These are phyloP conservation scores for Trypanosoma caninum DNA, from an alignment of 208 protist genomes.

Conservation along the genomic window DNA sequence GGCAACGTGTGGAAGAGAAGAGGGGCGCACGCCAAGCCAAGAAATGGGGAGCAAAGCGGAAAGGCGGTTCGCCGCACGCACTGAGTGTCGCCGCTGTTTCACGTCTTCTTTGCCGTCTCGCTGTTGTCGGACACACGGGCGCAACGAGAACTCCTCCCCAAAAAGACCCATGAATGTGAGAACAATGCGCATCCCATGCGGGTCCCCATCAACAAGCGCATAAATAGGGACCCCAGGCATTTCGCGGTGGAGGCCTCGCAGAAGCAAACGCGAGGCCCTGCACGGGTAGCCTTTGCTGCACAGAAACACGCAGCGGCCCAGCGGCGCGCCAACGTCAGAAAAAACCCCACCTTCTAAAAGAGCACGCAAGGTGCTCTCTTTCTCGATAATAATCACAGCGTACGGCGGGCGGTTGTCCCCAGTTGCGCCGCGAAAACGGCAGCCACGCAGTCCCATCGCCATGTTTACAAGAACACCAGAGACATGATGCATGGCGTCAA, in stretches of 20 bases:
- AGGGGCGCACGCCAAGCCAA: slow-evolving; percentile 44
- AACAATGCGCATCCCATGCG: slow-evolving; percentile 71
- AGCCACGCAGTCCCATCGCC: slow-evolving; percentile 8
- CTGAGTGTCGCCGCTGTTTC: too few relatives aligned
- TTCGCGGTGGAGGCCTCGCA: slow-evolving; percentile 44
- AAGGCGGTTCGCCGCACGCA: neutral
- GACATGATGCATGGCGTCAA: slow-evolving; percentile 7
- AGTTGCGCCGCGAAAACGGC: slow-evolving; percentile 12
- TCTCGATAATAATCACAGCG: slow-evolving; percentile 72
- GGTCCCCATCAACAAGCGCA: slow-evolving; percentile 77
- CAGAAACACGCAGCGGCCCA: slow-evolving; percentile 31
- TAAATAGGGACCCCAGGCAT: slow-evolving; percentile 42
- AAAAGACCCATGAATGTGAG: slow-evolving; percentile 52
- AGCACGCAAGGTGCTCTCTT: slow-evolving; percentile 59
- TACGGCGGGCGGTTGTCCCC: neutral
- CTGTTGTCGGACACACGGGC: too few relatives aligned
- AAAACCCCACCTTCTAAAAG: slow-evolving; percentile 25
- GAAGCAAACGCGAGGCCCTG: slow-evolving; percentile 40
- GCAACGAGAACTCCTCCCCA: neutral
- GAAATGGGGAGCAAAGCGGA: slow-evolving; percentile 23
- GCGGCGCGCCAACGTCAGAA: neutral
- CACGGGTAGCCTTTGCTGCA: slow-evolving; percentile 83
- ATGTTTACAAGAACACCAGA: slow-evolving; percentile 21
- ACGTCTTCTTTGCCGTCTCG: neutral
- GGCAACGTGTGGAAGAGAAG: slow-evolving; percentile 11